Conservation (phyloP, 139 green algal genomes). For the Chlamydomonas applanata region DNA sequence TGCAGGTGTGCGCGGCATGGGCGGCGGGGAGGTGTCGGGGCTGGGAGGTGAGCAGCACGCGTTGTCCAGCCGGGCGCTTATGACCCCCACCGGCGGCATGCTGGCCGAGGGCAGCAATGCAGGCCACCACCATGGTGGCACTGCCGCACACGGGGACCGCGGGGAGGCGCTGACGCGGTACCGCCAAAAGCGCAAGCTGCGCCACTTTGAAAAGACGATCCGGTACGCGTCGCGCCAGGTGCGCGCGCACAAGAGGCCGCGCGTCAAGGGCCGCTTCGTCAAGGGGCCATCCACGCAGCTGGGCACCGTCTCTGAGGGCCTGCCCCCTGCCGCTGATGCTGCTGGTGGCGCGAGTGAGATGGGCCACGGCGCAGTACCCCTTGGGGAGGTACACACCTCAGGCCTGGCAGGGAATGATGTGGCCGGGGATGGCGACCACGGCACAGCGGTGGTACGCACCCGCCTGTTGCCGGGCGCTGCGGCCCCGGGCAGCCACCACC, state of each 20-base stretch:
- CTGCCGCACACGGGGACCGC: slow-evolving; percentile 17
- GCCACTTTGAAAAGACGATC: slow-evolving; percentile 48
- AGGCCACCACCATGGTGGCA: no score
- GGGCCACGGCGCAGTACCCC: background rate
- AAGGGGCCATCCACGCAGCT: slow-evolving; percentile 18
- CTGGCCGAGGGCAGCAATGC: no score
- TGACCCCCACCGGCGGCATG: no score
- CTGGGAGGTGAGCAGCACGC: no score
- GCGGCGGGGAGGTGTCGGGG: no score
- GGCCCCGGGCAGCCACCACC: background rate
- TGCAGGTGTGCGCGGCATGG: no score
- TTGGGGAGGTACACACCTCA: background rate
- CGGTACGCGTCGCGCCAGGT: slow-evolving; percentile 38
- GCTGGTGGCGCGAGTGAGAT: background rate
- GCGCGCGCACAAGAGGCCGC: slow-evolving; percentile 57
- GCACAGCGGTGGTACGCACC: no score
- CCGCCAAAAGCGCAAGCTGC: slow-evolving; percentile 38
- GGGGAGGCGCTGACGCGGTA: slow-evolving; percentile 41
- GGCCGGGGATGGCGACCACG: no score
- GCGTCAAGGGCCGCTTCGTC: slow-evolving; percentile 78
- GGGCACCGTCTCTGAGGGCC: no score
- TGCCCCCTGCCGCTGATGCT: background rate
- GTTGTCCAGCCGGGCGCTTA: no score
- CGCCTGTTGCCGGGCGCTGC: no score
- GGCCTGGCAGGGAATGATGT: background rate